Conservation (phyloP, 2,329 filamentous ascomycete genomes). For the Monilinia aucupariae region DNA sequence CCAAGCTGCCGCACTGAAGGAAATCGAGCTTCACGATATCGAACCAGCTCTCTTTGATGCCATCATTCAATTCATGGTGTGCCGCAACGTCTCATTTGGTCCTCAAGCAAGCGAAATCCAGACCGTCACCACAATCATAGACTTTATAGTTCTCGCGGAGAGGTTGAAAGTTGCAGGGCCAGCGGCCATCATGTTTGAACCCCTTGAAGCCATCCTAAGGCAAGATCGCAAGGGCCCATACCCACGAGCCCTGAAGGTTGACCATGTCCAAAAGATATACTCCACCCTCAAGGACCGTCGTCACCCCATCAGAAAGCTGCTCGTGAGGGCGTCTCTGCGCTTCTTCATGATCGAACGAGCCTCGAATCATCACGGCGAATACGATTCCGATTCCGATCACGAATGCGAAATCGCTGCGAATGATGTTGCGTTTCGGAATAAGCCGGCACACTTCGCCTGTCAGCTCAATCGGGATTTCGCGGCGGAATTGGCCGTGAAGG, state of each 20-base stretch:
- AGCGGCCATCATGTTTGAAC: not conserved
- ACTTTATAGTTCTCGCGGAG: not conserved
- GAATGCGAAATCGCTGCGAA: not conserved
- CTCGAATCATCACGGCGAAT: not conserved
- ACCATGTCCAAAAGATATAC: conserved; percentile 10
- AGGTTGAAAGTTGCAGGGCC: not conserved
- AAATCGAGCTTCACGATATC: conserved; percentile 1
- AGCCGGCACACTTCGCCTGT: not conserved
- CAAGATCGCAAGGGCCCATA: not conserved
- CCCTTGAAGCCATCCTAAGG: conserved; percentile 7
- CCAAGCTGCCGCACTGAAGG: not conserved
- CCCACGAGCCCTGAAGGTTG: not conserved
- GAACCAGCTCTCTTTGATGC: conserved; percentile 12
- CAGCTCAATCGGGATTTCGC: not conserved
- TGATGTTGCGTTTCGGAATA: not conserved
- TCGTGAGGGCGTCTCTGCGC: conserved; percentile 10
- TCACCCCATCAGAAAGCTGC: conserved; percentile 16
- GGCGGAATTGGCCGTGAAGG: not conserved
- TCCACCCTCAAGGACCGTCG: not conserved
- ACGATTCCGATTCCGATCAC: not conserved
- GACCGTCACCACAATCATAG: not conserved
- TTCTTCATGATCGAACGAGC: not conserved
- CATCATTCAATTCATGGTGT: conserved; percentile 13
- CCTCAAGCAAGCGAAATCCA: not conserved
- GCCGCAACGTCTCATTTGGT: conserved; percentile 1